Evolutionary conservation across 2,329 filamentous ascomycete species (phyloP).

Genomic region (Microcyclosporella mali): DNA sequence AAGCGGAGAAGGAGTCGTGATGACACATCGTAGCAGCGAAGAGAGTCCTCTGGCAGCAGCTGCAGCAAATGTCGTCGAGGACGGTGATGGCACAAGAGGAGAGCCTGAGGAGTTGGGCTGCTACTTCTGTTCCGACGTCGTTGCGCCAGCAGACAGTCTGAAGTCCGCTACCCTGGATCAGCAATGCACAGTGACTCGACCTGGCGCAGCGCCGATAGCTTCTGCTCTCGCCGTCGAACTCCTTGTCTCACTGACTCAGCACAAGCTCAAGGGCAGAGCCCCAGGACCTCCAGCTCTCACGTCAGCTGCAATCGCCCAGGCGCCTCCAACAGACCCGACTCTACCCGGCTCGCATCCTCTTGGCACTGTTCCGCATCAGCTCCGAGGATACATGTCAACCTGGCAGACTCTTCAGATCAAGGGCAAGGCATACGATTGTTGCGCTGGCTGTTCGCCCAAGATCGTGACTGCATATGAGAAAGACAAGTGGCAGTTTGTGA

Average conservation of each 20-base stretch:
- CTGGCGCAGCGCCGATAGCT: constrained; percentile 85
- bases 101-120: constrained; percentile 66
- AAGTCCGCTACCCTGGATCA: constrained; percentile 95
- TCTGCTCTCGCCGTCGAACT: constrained; percentile 88
- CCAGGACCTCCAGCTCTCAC: constrained; percentile 29
- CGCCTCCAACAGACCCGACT: constrained; percentile 29
- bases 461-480: constrained; percentile 62
- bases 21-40: constrained; percentile 18
- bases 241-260: constrained; percentile 79
- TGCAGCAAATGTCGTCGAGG: constrained; percentile 16
- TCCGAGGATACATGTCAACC: constrained; percentile 68
- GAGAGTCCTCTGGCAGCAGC: constrained; percentile 10
- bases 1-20: constrained; percentile 18
- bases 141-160: constrained; percentile 85
- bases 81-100: constrained; percentile 7
- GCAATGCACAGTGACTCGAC: constrained; percentile 94
- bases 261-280: constrained; percentile 38
- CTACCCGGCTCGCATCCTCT: constrained; percentile 47
- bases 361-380: constrained; percentile 69
- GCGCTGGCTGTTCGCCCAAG: constrained; percentile 69
- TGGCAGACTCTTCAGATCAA: constrained; percentile 69
- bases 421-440: constrained; percentile 71
- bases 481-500: constrained; percentile 71
- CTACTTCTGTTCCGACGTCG: constrained; percentile 98
- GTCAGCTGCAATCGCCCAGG: constrained; percentile 24